Base-by-base conservation (phyloP, 371 early-diverging fungal species). In the Thermomucor indicae-seudaticae region DNA sequence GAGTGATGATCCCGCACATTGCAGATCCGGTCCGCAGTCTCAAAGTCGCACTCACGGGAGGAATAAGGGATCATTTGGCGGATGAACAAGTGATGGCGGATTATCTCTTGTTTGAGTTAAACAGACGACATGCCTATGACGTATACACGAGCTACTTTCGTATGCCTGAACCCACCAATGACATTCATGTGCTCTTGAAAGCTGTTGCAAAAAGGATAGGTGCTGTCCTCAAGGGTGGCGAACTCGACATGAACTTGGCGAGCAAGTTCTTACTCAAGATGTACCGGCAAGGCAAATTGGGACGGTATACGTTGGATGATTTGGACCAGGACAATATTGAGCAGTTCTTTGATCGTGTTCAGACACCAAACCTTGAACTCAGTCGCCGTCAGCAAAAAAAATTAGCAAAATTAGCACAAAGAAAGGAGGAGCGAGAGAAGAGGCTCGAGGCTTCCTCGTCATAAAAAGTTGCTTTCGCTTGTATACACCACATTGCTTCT, bases 1-100 rank as follows among this genome's bases (percentile, higher is more conserved):
- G 85, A 6, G 90, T 91, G 5, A 91, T 91, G 92, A 80, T 88
- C 22, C 93, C 92, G 0, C 80, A 88, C 51, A 89, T 91, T 53
- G 67, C 83, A 0, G 88, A 90, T 57, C 92, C 91, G 10, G 57
- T 84, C 1, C 72, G 72, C 17, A 86, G 90, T 39, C 64, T 92
- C 51, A 87, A 89, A 45, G 85, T 92, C 0, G 92, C 93, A 6
- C 55, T 92, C 24, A 91, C 93, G 31, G 92, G 93, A 30, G 93
- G 91, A 5, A 92, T 94, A 25, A 86, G 86, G 3, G 95, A 95
- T 60, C 83, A 89, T 53, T 64, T 93, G 19, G 84, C 90, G 4
- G 92, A 91, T 42, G 85, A 87, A 46, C 71, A 78, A 58, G 76
- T 90, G 25, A 83, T 95, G 56, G 93, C 83, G 0, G 95, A 95